Evolutionary conservation across 257 asterid species (phyloP).

Genomic region (Forsythia viridissima): DNA sequence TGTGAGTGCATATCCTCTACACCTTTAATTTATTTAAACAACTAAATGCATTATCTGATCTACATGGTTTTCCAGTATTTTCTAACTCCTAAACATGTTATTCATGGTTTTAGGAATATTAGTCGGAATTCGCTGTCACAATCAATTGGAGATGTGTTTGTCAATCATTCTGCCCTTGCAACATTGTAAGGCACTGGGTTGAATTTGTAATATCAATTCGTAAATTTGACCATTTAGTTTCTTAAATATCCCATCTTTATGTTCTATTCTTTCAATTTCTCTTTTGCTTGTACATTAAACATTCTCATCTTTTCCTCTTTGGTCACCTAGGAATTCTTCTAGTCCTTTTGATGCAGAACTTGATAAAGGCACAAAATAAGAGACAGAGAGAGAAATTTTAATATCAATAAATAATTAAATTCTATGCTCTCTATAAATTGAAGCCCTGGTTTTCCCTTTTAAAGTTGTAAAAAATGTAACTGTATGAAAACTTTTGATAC

Average conservation of each 20-base stretch:
- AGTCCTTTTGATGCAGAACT: background rate
- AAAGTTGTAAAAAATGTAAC: background rate
- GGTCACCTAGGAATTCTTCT: background rate
- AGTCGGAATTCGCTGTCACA: slow-evolving; percentile 71
- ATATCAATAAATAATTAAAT: background rate
- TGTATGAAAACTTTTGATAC: background rate
- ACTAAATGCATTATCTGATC: slow-evolving; percentile 22
- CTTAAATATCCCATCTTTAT: background rate
- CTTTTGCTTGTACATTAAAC: background rate
- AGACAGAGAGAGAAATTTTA: background rate
- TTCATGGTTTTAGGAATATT: slow-evolving; percentile 62
- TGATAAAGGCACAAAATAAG: background rate
- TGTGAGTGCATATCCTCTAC: slow-evolving; percentile 58
- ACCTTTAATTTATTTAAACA: slow-evolving; percentile 11
- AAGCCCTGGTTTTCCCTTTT: background rate
- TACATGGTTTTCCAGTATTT: slow-evolving; percentile 18
- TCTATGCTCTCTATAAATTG: background rate
- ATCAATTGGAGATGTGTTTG: slow-evolving; percentile 80
- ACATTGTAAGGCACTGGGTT: slow-evolving; percentile 58
- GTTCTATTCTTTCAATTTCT: background rate
- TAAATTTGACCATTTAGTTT: background rate
- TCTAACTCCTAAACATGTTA: slow-evolving; percentile 25
- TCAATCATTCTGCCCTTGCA: slow-evolving; percentile 62
- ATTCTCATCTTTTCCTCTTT: background rate
- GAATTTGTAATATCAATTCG: slow-evolving; percentile 6